Conservation (phyloP, 495 filamentous ascomycete genomes). For the Penicillium robsamsonii region DNA sequence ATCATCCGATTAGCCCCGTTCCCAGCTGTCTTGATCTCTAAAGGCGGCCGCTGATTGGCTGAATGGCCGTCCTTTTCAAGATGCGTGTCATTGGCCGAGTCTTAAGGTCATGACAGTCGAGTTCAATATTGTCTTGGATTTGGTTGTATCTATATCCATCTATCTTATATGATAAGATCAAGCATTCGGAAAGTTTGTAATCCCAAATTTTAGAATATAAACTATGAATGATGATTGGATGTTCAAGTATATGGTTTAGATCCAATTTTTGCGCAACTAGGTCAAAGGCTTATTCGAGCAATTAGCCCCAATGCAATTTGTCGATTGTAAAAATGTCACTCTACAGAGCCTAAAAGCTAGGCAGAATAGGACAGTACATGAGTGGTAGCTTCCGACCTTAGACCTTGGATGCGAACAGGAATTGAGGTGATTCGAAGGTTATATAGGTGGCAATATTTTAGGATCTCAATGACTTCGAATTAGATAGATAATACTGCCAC, state of each 20-base stretch:
- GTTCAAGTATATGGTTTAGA: neutral
- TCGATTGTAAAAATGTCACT: neutral
- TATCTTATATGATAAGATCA: neutral
- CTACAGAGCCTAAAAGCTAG: neutral
- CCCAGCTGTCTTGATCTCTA: conserved; percentile 22
- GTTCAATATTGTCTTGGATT: neutral
- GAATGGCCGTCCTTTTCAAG: conserved; percentile 11
- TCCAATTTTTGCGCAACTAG: neutral
- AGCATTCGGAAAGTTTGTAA: neutral
- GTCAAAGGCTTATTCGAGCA: neutral
- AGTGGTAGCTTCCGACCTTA: neutral
- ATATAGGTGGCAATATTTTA: neutral
- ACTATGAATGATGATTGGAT: neutral
- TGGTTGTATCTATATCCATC: neutral
- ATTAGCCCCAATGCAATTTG: neutral
- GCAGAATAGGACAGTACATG: neutral
- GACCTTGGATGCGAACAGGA: neutral
- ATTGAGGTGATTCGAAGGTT: neutral
- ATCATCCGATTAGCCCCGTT: conserved; percentile 20
- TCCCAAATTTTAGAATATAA: neutral
- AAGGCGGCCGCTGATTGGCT: conserved; percentile 32
- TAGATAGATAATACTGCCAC: neutral
- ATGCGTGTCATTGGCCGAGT: conserved; percentile 17
- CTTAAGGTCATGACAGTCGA: neutral
- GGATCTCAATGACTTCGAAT: neutral